Base-by-base conservation (phyloP, 176 grass and related monocot species). In the Oryza glaberrima region DNA sequence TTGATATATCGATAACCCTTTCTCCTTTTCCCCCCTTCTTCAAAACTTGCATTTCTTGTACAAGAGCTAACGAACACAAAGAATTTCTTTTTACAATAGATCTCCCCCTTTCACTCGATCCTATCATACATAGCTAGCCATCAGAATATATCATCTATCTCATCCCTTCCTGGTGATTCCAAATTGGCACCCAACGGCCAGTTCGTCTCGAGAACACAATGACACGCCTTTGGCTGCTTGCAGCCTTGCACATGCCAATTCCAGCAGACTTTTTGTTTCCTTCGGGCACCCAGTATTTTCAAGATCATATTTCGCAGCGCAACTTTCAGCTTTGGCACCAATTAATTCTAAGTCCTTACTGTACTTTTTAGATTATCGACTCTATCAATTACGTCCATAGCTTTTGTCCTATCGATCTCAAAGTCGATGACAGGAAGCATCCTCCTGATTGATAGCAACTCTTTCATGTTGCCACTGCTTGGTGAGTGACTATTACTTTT, bases 401-500 rank as follows among this genome's bases (percentile, higher is more conserved):
- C 93, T 83, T 95, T 98, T 64, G 78, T 73, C 85, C 85, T 88
- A 60, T 98, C 88, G 5, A 95, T 80, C 78, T 94, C 80, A n/a
- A 98, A 98, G 82, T 95, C 81, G 26, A 98, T 95, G 65, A 95
- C 83, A 19, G 93, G 96, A 68, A 98, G 87, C 83, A 87, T 3
- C 69, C 96, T 90, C 82, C 93, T 95, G 44, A 87, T 83, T 9
- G 90, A 78, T 47, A 92, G 88, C 4, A 90, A 81, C 22, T 95
- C 93, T 71, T 90, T 95, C 82, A 81, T 93, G 81, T 86, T 83
- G 67, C 77, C 83, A 63, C 91, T 94, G 64, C 91, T 94, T n/a
- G 91, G 96, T 23, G 96, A 95, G 77, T 95, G 96, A 66, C 91
- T 98, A 56, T 89, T 95, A 80, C 96, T 98, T 88, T 98, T 98